A percentile compares a stretch with the other conserved stretches of the same genome.
phyloP scores from a whole-genome alignment of 2,329 filamentous ascomycete species.

The Aureobasidium lini region DNA sequence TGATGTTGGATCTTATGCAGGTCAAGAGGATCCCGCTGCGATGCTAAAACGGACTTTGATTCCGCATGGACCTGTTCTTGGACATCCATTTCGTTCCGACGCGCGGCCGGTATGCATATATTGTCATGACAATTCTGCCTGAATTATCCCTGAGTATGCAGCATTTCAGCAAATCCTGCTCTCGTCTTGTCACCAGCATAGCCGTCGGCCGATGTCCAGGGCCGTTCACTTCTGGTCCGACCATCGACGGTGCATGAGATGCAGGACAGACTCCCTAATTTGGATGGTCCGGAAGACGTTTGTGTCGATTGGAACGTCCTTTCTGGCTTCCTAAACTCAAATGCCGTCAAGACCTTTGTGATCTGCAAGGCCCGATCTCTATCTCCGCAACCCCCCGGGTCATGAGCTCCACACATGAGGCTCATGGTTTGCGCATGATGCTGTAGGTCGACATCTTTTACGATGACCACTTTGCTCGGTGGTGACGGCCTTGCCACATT shows the following conservation, averaged over 20 bases:
- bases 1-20: background rate
- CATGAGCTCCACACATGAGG: constrained; percentile 7
- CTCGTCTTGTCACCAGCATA: background rate
- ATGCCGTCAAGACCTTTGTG: background rate
- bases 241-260: background rate
- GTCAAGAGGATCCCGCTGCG: background rate
- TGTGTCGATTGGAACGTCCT: background rate
- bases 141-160: background rate
- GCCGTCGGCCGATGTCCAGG: background rate
- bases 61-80: background rate
- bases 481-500: constrained; percentile 2
- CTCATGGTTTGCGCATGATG: constrained; percentile 8
- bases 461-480: background rate
- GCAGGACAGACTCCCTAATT: background rate
- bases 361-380: background rate
- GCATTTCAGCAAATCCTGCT: background rate
- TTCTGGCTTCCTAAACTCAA: background rate
- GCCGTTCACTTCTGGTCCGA: background rate
- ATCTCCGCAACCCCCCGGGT: constrained; percentile 2
- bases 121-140: background rate
- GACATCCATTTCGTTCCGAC: background rate
- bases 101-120: constrained; percentile 1
- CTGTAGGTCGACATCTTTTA: background rate
- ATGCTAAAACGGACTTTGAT: background rate
- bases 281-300: background rate